Evolutionary conservation across 2,329 filamentous ascomycete genomes (phyloP).

Genomic region (Plectosphaerella cucumerina): DNA sequence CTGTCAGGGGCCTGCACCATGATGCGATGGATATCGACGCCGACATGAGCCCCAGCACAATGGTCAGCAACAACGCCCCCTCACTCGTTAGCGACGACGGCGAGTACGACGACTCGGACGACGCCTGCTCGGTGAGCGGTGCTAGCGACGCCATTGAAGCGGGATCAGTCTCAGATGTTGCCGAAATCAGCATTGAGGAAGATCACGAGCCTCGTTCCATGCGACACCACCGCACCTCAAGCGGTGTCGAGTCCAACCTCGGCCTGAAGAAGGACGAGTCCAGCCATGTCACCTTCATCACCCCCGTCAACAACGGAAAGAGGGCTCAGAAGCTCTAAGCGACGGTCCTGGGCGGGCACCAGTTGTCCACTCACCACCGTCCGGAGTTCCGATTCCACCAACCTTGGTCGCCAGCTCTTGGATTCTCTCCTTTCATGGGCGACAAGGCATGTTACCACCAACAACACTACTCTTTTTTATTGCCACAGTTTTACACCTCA

Average conservation of each 20-base stretch:
- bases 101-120: conserved; percentile 70
- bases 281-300: conserved; percentile 54
- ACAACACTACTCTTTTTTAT: conserved; percentile 7
- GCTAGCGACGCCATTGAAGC: conserved; percentile 52
- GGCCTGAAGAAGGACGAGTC: conserved; percentile 50
- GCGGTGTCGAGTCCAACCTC: conserved; percentile 31
- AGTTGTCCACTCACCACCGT: neutral
- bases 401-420: conserved; percentile 8
- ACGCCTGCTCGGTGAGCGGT: conserved; percentile 56
- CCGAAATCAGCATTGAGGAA: conserved; percentile 59
- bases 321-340: conserved; percentile 16
- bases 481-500: conserved; percentile 2
- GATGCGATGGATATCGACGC: conserved; percentile 50
- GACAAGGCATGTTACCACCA: conserved; percentile 6
- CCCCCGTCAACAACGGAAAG: conserved; percentile 38
- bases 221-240: conserved; percentile 34
- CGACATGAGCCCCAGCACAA: conserved; percentile 65
- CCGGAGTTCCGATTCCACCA: neutral
- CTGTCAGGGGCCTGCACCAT: conserved; percentile 35
- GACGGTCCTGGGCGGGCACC: neutral
- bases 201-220: conserved; percentile 44
- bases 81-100: conserved; percentile 78
- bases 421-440: conserved; percentile 13
- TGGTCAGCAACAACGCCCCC: conserved; percentile 71
- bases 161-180: conserved; percentile 56